Evolutionary conservation across 2,329 filamentous ascomycete species (phyloP), one percentile per base, ranked within the genome.

Genomic region (Metarhizium rileyi): DNA sequence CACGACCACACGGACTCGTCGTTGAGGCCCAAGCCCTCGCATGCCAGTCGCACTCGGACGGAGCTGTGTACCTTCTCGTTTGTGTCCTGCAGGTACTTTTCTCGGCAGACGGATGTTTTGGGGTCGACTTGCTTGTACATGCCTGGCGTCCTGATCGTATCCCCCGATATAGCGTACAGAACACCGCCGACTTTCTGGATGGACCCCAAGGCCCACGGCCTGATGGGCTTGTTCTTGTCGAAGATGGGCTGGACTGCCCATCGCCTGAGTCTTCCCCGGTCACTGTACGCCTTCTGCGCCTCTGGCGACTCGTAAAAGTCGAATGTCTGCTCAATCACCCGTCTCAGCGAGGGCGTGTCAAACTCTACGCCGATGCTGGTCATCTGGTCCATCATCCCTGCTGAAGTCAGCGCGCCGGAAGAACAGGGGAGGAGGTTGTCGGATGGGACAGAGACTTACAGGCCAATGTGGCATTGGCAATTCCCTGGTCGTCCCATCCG

Each of bases 321-420:
- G n/a, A 55, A 49, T 1, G 60, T 65, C 18, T 65, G 62, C 14
- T 61, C 59, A 49, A 71, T 64, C 44, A 73, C 67, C 26, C 70
- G 69, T 23, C 66, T 61, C 43, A 75, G 59, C 5, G 69, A 68
- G 0, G 60, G 61, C 3, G 64, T 54, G 53, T 74, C 65, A 53
- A 77, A 77, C 56, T 78, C 73, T 30, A 74, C 69, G 6, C 73
- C 74, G 5, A 78, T 63, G 5, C 72, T 75, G 4, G 71, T 67
- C 44, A 78, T 65, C 53, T 78, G 75, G 45, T 78, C 75, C 72
- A 77, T 76, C 74, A 77, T 77, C 74, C 74, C 73, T 76, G 49
- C 5, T 42, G 8, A 9, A 44, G 49, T 26, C 27, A 35, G 40
- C 44, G 22, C 26, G 20, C 9, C 3, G 9, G 6, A n/a, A 9